Evolutionary conservation across 495 filamentous ascomycete species (phyloP).

Genomic region (Neurospora sp.): DNA sequence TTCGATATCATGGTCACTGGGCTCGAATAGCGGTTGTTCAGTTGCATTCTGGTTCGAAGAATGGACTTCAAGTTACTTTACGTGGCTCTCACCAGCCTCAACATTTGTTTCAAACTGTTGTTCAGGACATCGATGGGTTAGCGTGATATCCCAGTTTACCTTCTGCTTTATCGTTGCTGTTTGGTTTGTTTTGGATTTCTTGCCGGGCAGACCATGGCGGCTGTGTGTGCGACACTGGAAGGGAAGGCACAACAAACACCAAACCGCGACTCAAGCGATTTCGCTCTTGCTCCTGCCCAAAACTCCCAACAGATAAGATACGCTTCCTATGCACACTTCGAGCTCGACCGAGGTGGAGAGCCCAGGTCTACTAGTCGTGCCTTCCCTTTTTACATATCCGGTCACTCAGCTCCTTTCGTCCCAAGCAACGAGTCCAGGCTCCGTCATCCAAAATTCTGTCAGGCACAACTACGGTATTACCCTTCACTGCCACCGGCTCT

Average conservation of each 20-base stretch:
- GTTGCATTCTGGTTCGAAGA: not conserved
- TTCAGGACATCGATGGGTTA: not conserved
- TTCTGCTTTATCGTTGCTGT: not conserved
- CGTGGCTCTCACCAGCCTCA: not conserved
- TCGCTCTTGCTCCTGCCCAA: not conserved
- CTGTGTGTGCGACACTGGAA: not conserved
- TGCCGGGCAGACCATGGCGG: not conserved
- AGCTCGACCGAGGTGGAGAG: not conserved
- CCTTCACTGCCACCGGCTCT: not conserved
- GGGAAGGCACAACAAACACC: not conserved
- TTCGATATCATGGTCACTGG: not conserved
- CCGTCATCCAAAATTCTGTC: not conserved
- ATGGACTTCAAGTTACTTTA: not conserved
- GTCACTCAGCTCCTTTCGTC: not conserved
- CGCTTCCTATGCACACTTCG: not conserved
- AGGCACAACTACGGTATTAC: not conserved
- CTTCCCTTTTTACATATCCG: not conserved
- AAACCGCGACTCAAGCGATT: not conserved
- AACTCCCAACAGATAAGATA: not conserved
- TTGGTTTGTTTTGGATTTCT: not conserved
- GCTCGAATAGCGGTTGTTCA: not conserved
- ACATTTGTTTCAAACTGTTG: not conserved
- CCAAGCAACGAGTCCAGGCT: not conserved
- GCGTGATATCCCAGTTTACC: not conserved
- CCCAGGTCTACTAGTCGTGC: not conserved